Percentiles rank a stretch among this genome's conserved stretches.
Evolutionary conservation across 228 moss, liverwort and hornwort species (phyloP).

Genomic region (Sphagnum magellanicum): DNA sequence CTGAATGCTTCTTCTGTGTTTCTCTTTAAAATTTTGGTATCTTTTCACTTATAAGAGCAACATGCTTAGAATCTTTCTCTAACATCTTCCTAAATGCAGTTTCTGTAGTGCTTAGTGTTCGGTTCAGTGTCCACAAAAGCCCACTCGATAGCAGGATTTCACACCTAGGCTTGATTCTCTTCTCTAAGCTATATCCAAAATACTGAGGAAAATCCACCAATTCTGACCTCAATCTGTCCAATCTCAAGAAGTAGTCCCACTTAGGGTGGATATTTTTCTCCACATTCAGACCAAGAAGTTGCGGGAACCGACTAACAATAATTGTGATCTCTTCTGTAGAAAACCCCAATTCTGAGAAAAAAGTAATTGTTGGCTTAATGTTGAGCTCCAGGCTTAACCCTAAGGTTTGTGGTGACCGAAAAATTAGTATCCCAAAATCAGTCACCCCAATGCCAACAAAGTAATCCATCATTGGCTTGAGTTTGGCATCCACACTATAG

Average conservation of each 20-base stretch:
- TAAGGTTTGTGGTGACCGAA: constrained; percentile 56
- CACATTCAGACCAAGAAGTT: constrained; percentile 50
- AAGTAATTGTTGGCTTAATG: constrained; percentile 61
- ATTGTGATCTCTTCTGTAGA: constrained; percentile 34
- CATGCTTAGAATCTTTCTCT: constrained; percentile 16
- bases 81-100: constrained; percentile 26
- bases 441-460: constrained; percentile 42
- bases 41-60: background rate
- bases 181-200: constrained; percentile 66
- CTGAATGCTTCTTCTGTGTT: no score
- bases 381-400: constrained; percentile 69
- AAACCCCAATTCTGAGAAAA: constrained; percentile 41
- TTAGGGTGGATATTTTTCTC: constrained; percentile 45
- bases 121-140: constrained; percentile 51
- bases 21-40: background rate
- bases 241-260: constrained; percentile 42
- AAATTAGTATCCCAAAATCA: constrained; percentile 39
- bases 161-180: constrained; percentile 39
- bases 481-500: constrained; percentile 59
- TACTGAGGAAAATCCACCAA: constrained; percentile 70
- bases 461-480: constrained; percentile 47
- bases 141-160: constrained; percentile 23
- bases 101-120: constrained; percentile 52
- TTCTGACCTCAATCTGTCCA: constrained; percentile 30
- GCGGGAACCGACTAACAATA: constrained; percentile 53